Conservation (phyloP, 345 rosid genomes). For the Bruguiera parviflora region DNA sequence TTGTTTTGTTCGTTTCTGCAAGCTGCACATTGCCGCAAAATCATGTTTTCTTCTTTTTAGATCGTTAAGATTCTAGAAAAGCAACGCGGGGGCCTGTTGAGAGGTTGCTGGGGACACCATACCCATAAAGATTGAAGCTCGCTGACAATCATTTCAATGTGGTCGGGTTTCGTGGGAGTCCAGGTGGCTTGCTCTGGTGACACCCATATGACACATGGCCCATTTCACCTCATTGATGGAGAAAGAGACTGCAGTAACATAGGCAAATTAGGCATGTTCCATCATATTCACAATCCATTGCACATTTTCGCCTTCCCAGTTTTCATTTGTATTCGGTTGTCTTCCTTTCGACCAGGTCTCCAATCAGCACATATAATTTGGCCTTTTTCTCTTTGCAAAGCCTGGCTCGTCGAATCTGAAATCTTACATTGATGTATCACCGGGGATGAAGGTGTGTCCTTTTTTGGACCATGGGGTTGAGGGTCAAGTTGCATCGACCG, state of each 20-base stretch:
- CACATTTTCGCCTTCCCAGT: not conserved
- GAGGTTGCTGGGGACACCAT: too few relatives aligned
- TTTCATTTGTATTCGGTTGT: not conserved
- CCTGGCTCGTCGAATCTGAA: conserved; percentile 4
- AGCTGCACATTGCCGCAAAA: too few relatives aligned
- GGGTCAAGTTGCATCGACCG: not conserved
- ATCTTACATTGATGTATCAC: not conserved
- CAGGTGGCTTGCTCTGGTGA: too few relatives aligned
- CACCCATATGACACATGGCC: too few relatives aligned
- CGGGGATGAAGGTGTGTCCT: not conserved
- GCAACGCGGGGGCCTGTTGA: too few relatives aligned
- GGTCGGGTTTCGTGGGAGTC: too few relatives aligned
- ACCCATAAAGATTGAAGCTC: too few relatives aligned
- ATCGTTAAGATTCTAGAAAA: too few relatives aligned
- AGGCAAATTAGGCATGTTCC: not conserved
- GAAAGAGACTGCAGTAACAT: not conserved
- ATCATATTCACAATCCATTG: not conserved
- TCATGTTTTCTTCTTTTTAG: too few relatives aligned
- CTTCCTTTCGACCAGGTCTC: conserved; percentile 3
- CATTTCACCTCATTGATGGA: not conserved
- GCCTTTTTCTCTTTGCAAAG: conserved; percentile 13
- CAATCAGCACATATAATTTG: conserved; percentile 4
- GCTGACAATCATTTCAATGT: too few relatives aligned
- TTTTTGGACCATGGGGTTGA: not conserved
- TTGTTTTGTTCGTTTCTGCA: too few relatives aligned